Evolutionary conservation across 495 filamentous ascomycete species (phyloP), one percentile per base, ranked within the genome.

Genomic region (Hypoxylon crocopeplum): DNA sequence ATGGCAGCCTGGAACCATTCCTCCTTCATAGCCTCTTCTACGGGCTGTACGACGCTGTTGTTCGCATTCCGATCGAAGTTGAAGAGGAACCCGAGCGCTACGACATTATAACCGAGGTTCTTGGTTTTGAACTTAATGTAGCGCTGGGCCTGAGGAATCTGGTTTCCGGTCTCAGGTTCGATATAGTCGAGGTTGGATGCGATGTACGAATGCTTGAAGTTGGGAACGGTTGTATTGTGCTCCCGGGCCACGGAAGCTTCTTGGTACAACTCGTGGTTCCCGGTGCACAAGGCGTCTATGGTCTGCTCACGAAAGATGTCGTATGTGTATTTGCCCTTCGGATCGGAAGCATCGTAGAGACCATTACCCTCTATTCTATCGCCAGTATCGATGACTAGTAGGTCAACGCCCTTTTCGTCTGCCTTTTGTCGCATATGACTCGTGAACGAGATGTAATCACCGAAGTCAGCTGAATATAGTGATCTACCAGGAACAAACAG

Each of bases 181-280:
- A 90, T 81, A 45, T 97, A 95, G 72, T 98, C 93, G 34, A 98
- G 82, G 67, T 98, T 98, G 0, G 92, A 96, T 11, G 93, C 88
- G 27, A 96, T 69, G 64, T 96, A 97, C 49, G 80, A 86, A 16
- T 84, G 81, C 46, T 80, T 75, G 71, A 90, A 97, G 69, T 88
- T 85, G 1, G 90, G 90, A 1, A 96, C 88, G 1, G 91, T 95
- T 41, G 77, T 79, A 25, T 80, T 71, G 67, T 91, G 90, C 66
- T 98, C 94, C 32, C 84, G 78, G 19, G 86, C 80, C 5, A 92
- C 88, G 1, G 92, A 90, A 38, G 83, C 84, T 47, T 78, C 75
- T 60, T 92, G 85, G 77, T 98, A 98, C 30, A 98, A 81, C 75
- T 98, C 94, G 74, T 98, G 94, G 68, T 98, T 98, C 37, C 94